These are phyloP conservation scores for Phytophthora sp. DNA, from an alignment of 352 stramenopile species.

Conservation along the genomic window DNA sequence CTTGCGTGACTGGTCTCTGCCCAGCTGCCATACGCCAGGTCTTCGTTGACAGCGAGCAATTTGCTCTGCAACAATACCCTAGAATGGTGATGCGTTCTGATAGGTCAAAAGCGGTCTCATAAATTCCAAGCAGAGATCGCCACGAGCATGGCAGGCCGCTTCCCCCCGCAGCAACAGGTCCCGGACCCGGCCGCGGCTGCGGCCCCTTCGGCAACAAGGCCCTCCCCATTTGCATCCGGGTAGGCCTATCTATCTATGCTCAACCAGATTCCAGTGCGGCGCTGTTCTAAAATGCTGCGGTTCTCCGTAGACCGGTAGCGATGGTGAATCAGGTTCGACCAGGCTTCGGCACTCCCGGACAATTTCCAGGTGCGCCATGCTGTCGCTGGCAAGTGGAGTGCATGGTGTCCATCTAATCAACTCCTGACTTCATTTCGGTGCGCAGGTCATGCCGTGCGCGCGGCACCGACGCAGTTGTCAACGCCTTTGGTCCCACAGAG, in stretches of 20 bases:
- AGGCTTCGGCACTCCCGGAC: conserved; percentile 19
- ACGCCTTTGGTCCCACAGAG: conserved; percentile 59
- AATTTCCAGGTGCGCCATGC: conserved; percentile 28
- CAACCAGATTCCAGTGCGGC: too few species aligned
- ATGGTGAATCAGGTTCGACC: conserved; percentile 48
- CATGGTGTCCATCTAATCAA: conserved; percentile 2
- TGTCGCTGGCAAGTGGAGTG: background rate
- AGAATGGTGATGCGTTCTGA: too few species aligned
- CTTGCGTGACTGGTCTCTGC: too few species aligned
- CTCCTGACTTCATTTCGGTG: background rate
- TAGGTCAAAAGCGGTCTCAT: background rate
- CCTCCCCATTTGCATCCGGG: conserved; percentile 38
- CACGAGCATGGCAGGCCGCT: conserved; percentile 17
- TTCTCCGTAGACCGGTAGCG: conserved; percentile 35
- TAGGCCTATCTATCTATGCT: conserved; percentile 2
- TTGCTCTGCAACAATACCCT: too few species aligned
- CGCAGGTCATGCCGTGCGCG: conserved; percentile 45
- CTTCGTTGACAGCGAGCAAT: too few species aligned
- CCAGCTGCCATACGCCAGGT: too few species aligned
- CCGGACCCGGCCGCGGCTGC: conserved; percentile 1
- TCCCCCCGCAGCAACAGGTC: conserved; percentile 23
- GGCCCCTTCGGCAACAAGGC: conserved; percentile 3
- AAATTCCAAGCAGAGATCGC: background rate
- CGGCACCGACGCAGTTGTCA: conserved; percentile 60
- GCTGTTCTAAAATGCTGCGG: conserved; percentile 2